Conservation (phyloP, 2,329 filamentous ascomycete genomes). For the Aspergillus pseudoglaucus region DNA sequence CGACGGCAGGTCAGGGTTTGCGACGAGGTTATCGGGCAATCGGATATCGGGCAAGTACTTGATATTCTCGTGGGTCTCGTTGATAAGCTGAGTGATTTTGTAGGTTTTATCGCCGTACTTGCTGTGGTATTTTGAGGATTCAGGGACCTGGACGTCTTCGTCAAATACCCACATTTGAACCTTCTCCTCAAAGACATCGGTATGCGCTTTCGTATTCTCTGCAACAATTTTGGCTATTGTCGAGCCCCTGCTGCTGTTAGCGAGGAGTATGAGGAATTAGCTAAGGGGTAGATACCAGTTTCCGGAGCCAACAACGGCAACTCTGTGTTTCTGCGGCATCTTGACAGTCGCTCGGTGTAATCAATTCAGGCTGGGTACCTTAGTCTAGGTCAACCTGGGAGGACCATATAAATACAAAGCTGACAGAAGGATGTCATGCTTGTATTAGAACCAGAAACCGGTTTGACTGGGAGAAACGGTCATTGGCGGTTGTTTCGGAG, state of each 20-base stretch:
- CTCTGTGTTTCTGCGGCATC: conserved; percentile 7
- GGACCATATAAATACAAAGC: not conserved
- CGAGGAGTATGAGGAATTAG: conserved; percentile 37
- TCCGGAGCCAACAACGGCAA: conserved; percentile 79
- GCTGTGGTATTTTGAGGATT: conserved; percentile 65
- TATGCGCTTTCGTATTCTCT: not conserved
- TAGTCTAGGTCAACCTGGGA: not conserved
- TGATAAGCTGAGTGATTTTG: conserved; percentile 84
- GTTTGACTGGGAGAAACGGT: no score
- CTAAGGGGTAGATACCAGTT: conserved; percentile 62
- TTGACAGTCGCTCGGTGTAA: not conserved
- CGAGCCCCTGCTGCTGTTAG: not conserved
- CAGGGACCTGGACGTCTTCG: conserved; percentile 69
- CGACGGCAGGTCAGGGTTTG: conserved; percentile 41
- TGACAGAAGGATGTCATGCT: not conserved
- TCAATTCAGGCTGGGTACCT: not conserved
- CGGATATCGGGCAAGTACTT: conserved; percentile 85
- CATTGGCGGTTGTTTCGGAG: not conserved
- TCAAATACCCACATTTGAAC: conserved; percentile 96
- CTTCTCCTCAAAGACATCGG: not conserved
- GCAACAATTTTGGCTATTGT: not conserved
- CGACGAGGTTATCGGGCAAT: conserved; percentile 61
- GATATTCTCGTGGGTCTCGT: conserved; percentile 84
- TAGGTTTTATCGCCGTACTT: conserved; percentile 57
- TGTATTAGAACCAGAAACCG: not conserved